These are phyloP conservation scores for Pythium vanterpoolii DNA, from an alignment of 352 stramenopile genomes.

Conservation along the genomic window DNA sequence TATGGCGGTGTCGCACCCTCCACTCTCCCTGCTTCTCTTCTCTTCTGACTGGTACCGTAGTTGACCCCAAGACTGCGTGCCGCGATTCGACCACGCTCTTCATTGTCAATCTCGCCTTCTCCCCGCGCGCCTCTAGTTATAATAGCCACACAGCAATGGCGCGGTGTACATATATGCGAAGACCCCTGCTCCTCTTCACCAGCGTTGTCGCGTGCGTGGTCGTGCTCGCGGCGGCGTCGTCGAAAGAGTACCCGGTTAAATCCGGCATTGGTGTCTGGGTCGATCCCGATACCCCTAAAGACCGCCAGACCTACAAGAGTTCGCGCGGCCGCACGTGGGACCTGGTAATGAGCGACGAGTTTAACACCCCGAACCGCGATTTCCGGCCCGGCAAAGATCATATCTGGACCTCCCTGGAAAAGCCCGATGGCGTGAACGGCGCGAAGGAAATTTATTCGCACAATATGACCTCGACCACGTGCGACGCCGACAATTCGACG, in stretches of 20 bases:
- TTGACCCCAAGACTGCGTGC: too few relatives aligned
- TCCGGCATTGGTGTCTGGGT: slow-evolving; percentile 2
- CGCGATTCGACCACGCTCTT: too few relatives aligned
- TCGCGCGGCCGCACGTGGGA: slow-evolving; percentile 39
- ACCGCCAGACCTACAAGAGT: neutral
- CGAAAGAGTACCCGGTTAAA: slow-evolving; percentile 5
- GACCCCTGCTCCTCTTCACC: neutral
- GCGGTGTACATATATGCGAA: neutral
- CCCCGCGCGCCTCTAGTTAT: neutral
- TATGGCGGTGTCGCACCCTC: neutral
- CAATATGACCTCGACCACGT: slow-evolving; percentile 10
- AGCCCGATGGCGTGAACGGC: slow-evolving; percentile 15
- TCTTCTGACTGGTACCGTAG: too few relatives aligned
- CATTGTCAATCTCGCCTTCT: neutral
- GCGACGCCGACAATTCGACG: slow-evolving; percentile 8
- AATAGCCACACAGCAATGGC: neutral
- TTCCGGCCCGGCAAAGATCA: slow-evolving; percentile 11
- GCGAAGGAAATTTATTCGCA: slow-evolving; percentile 13
- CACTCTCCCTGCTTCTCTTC: too few relatives aligned
- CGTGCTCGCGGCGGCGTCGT: neutral
- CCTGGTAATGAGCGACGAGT: slow-evolving; percentile 78
- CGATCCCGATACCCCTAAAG: neutral
- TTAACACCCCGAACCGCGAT: slow-evolving; percentile 55
- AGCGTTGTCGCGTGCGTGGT: neutral
- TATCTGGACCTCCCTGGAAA: slow-evolving; percentile 16